These are phyloP conservation scores for Aspergillus bertholletiae DNA, from an alignment of 495 filamentous ascomycete genomes.

Conservation along the genomic window DNA sequence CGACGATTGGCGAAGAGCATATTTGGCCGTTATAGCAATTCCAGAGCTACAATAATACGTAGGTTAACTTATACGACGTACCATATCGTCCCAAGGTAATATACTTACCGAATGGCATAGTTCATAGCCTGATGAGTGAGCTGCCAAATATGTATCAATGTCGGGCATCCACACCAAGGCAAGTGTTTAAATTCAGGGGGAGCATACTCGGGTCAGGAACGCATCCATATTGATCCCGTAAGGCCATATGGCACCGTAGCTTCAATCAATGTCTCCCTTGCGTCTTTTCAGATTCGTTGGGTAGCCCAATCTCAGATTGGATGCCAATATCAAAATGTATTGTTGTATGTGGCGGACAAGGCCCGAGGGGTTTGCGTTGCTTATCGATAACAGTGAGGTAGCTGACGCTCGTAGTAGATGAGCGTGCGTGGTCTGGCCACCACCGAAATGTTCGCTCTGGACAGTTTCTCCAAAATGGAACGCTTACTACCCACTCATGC, in stretches of 20 bases:
- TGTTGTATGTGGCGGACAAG: conserved; percentile 5
- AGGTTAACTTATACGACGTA: conserved; percentile 5
- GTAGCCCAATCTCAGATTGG: background rate
- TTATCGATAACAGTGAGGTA: conserved; percentile 35
- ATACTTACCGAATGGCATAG: conserved; percentile 70
- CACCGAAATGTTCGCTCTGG: no score
- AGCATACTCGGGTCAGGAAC: conserved; percentile 62
- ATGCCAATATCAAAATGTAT: background rate
- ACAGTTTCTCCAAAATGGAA: background rate
- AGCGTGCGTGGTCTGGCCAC: background rate
- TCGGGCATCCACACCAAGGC: background rate
- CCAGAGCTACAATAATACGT: conserved; percentile 58
- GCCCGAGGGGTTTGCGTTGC: conserved; percentile 16
- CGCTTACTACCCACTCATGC: no score
- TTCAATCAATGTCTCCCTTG: background rate
- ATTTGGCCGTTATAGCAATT: conserved; percentile 80
- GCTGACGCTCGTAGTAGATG: background rate
- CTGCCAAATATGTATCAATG: conserved; percentile 32
- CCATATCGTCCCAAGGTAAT: background rate
- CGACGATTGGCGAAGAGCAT: conserved; percentile 77
- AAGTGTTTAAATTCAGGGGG: background rate
- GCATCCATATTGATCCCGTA: conserved; percentile 63
- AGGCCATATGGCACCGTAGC: background rate
- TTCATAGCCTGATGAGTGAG: conserved; percentile 84
- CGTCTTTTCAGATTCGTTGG: background rate